These are phyloP conservation scores for Osmanthus fragrans DNA, from an alignment of 257 asterid species.

Conservation along the genomic window DNA sequence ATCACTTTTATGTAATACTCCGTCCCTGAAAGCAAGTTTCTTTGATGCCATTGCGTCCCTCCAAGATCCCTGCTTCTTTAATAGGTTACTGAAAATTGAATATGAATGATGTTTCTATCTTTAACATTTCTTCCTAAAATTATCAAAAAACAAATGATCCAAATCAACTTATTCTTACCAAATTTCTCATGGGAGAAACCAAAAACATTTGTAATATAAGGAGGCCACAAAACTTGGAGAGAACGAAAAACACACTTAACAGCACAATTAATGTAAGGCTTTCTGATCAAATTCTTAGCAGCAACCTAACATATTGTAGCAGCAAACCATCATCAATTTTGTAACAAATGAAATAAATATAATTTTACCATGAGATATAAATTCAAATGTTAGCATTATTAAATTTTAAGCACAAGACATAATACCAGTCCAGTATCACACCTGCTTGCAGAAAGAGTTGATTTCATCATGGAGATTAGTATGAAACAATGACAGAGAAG, in stretches of 20 bases:
- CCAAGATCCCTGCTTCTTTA: slow-evolving; percentile 98
- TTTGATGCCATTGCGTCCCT: slow-evolving; percentile 98
- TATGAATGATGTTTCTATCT: too few relatives aligned
- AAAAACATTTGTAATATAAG: slow-evolving; percentile 80
- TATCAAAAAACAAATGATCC: neutral
- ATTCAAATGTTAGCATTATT: slow-evolving; percentile 13
- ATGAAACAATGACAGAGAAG: slow-evolving; percentile 62
- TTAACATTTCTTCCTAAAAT: neutral
- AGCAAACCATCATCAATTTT: slow-evolving; percentile 26
- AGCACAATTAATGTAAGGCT: slow-evolving; percentile 95
- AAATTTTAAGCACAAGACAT: slow-evolving; percentile 5
- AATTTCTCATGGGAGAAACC: slow-evolving; percentile 98
- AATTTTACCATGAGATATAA: slow-evolving; percentile 16
- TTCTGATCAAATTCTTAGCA: slow-evolving; percentile 76
- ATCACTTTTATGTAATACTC: slow-evolving; percentile 12
- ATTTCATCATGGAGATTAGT: slow-evolving; percentile 81
- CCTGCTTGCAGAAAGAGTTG: slow-evolving; percentile 90
- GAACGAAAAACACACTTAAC: slow-evolving; percentile 98
- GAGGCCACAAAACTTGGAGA: slow-evolving; percentile 96
- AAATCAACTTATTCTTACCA: slow-evolving; percentile 57
- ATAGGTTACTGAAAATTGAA: slow-evolving; percentile 75
- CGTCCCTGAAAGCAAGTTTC: slow-evolving; percentile 98
- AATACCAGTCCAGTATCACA: slow-evolving; percentile 31
- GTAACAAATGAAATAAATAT: slow-evolving; percentile 18
- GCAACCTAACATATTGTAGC: slow-evolving; percentile 59